phyloP scores from a whole-genome alignment of 352 stramenopile genomes.

The Phytophthora rubi region DNA sequence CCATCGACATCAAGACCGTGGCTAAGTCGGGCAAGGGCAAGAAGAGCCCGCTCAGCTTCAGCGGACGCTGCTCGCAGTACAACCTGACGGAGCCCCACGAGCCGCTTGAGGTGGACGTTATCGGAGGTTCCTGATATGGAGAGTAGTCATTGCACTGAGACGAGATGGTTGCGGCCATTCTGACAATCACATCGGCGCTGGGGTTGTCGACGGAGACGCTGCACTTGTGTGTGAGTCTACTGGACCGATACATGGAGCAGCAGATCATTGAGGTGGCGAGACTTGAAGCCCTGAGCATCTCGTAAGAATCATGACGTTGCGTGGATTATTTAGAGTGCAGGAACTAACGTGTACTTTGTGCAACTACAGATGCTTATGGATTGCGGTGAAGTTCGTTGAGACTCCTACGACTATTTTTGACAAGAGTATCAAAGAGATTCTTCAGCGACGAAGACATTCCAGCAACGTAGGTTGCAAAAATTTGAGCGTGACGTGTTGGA shows the following conservation, averaged over 20 bases:
- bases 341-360: slow-evolving; percentile 10
- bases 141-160: too few relatives aligned
- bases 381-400: slow-evolving; percentile 78
- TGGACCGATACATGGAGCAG: slow-evolving; percentile 56
- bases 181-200: slow-evolving; percentile 71
- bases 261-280: slow-evolving; percentile 27
- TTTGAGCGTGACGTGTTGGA: neutral
- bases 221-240: slow-evolving; percentile 60
- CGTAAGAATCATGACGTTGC: slow-evolving; percentile 37
- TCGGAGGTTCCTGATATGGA: too few relatives aligned
- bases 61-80: slow-evolving; percentile 23
- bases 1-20: slow-evolving; percentile 37
- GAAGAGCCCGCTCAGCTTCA: neutral
- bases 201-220: slow-evolving; percentile 65
- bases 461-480: slow-evolving; percentile 54
- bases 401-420: slow-evolving; percentile 59
- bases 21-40: slow-evolving; percentile 4
- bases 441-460: slow-evolving; percentile 60
- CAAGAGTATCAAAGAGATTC: slow-evolving; percentile 68
- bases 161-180: slow-evolving; percentile 66
- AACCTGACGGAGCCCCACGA: slow-evolving; percentile 36
- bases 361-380: slow-evolving; percentile 61
- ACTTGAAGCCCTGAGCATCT: slow-evolving; percentile 67
- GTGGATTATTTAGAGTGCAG: neutral
- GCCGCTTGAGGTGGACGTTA: slow-evolving; percentile 23